Conservation (phyloP, 169 alveolate genomes). For the Babesia ovis region DNA sequence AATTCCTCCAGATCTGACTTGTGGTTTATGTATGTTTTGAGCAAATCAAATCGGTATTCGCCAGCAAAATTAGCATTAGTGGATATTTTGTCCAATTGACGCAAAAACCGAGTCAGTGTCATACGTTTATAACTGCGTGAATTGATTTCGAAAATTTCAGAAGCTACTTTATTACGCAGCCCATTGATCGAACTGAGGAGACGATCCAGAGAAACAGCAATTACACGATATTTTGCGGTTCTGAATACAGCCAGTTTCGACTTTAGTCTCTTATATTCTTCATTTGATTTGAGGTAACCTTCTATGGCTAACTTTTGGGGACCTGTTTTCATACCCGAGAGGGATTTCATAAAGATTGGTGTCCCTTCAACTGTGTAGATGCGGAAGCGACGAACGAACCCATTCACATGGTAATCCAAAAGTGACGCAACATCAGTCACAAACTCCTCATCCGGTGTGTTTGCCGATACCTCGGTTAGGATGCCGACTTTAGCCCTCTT, state of each 20-base stretch:
- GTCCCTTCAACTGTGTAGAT: slow-evolving; percentile 5
- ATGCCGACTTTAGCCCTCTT: slow-evolving; percentile 35
- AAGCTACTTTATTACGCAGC: slow-evolving; percentile 32
- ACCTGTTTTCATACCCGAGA: background rate
- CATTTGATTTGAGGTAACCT: slow-evolving; percentile 16
- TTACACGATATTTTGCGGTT: slow-evolving; percentile 20
- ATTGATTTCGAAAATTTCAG: slow-evolving; percentile 39
- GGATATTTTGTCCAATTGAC: slow-evolving; percentile 53
- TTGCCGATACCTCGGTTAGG: slow-evolving; percentile 23
- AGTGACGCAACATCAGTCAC: slow-evolving; percentile 17
- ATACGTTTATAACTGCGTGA: slow-evolving; percentile 5
- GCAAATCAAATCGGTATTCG: slow-evolving; percentile 56
- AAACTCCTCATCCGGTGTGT: background rate
- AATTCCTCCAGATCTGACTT: slow-evolving; percentile 45
- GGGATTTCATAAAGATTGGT: background rate
- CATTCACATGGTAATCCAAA: slow-evolving; percentile 10
- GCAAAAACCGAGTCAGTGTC: slow-evolving; percentile 52
- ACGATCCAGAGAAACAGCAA: slow-evolving; percentile 25
- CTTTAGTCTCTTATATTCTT: slow-evolving; percentile 23
- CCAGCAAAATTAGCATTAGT: slow-evolving; percentile 43
- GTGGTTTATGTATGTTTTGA: slow-evolving; percentile 36
- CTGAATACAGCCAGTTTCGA: slow-evolving; percentile 26
- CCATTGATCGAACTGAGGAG: slow-evolving; percentile 45
- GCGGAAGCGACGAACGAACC: slow-evolving; percentile 19
- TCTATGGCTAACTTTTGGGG: slow-evolving; percentile 15